phyloP scores from a whole-genome alignment of 768 basidiomycete genomes.

The Mycena pura region DNA sequence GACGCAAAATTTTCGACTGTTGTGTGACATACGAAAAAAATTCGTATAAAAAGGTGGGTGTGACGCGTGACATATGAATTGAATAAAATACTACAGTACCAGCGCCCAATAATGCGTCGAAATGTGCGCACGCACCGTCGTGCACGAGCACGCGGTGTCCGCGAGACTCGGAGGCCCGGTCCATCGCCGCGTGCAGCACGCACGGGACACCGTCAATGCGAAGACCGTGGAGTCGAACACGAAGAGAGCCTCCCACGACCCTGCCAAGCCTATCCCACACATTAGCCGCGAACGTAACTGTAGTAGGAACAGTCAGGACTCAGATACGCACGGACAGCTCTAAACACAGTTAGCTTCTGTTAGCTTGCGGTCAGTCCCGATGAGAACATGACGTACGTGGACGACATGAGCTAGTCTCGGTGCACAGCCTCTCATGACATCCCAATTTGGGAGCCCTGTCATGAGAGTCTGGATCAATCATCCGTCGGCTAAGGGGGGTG shows the following conservation, averaged over 20 bases:
- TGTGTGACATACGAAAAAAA: too few relatives aligned
- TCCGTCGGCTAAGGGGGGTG: too few relatives aligned
- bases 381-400: conserved; percentile 31
- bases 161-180: not conserved
- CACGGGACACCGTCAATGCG: conserved; percentile 40
- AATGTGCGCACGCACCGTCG: not conserved
- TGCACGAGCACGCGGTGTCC: not conserved
- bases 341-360: not conserved
- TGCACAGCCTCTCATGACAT: too few relatives aligned
- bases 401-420: too few relatives aligned
- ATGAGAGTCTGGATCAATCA: too few relatives aligned
- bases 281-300: too few relatives aligned
- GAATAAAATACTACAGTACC: too few relatives aligned
- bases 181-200: conserved; percentile 17
- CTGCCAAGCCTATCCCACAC: not conserved
- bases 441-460: too few relatives aligned
- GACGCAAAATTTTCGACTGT: too few relatives aligned
- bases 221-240: conserved; percentile 19
- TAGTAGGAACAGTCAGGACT: not conserved
- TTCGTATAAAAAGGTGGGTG: too few relatives aligned
- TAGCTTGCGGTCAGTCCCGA: not conserved
- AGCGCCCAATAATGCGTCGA: not conserved
- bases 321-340: not conserved
- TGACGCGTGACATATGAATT: too few relatives aligned
- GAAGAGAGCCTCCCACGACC: conserved; percentile 38